phyloP scores from a whole-genome alignment of 192 early-diverging fungal genomes.

The Coemansia sp. region DNA sequence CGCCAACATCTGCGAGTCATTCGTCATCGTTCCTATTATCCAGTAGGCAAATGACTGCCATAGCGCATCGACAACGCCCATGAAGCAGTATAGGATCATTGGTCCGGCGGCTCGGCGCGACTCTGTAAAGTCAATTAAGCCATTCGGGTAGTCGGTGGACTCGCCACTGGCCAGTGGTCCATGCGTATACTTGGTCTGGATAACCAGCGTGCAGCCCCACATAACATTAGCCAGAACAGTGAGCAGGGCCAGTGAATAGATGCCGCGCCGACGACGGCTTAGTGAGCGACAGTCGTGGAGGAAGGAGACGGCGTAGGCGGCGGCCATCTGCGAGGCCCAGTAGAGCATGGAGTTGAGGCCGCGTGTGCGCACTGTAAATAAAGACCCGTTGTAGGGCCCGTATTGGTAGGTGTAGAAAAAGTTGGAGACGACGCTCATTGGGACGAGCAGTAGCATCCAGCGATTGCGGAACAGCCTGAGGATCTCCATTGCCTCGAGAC shows the following conservation, averaged over 20 bases:
- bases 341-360: conserved; percentile 75
- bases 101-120: conserved; percentile 58
- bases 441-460: conserved; percentile 68
- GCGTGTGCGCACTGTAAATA: conserved; percentile 71
- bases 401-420: conserved; percentile 83
- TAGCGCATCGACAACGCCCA: conserved; percentile 74
- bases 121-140: conserved; percentile 55
- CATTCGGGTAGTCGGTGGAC: conserved; percentile 28
- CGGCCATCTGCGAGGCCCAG: conserved; percentile 76
- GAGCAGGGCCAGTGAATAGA: conserved; percentile 10
- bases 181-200: conserved; percentile 59
- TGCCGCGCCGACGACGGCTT: conserved; percentile 25
- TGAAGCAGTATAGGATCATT: conserved; percentile 67
- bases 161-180: background rate
- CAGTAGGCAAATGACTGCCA: conserved; percentile 79
- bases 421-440: conserved; percentile 71
- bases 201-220: conserved; percentile 60
- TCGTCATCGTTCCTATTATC: conserved; percentile 79
- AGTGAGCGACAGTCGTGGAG: conserved; percentile 25
- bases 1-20: conserved; percentile 66
- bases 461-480: conserved; percentile 63
- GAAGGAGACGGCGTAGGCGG: conserved; percentile 63
- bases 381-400: conserved; percentile 61
- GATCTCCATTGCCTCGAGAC: conserved; percentile 58
- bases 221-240: conserved; percentile 19